phyloP scores from a whole-genome alignment of 73 alveolate species.

The Blepharisma stoltei region DNA sequence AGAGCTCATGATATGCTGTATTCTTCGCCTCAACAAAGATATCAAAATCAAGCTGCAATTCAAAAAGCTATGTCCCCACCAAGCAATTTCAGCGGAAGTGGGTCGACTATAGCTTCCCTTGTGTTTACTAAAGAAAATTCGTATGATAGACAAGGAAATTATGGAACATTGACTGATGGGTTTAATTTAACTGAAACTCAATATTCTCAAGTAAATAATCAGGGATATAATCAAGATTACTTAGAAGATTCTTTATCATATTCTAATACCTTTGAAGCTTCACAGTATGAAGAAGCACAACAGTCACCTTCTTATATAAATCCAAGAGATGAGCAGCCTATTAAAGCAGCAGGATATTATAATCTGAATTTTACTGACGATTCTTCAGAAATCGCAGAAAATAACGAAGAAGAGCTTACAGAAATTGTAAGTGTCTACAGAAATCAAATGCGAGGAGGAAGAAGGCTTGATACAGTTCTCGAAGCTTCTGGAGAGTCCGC shows the following conservation, averaged over 20 bases:
- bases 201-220: neutral
- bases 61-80: neutral
- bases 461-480: neutral
- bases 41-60: neutral
- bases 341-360: slow-evolving; percentile 29
- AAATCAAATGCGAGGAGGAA: slow-evolving; percentile 19
- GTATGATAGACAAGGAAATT: neutral
- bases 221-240: neutral
- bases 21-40: slow-evolving; percentile 36
- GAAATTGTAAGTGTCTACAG: neutral
- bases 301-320: neutral
- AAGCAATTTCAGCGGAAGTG: neutral
- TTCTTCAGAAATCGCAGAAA: neutral
- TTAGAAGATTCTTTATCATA: neutral
- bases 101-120: slow-evolving; percentile 20
- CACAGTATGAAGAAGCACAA: neutral
- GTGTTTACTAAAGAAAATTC: slow-evolving; percentile 9
- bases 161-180: neutral
- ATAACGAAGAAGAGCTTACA: neutral
- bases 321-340: slow-evolving; percentile 1
- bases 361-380: neutral
- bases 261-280: slow-evolving; percentile 18
- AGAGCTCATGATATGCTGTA: slow-evolving; percentile 38
- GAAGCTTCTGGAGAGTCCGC: neutral
- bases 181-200: neutral